A percentile compares a stretch with the other conserved stretches of the same genome.
phyloP scores from a whole-genome alignment of 179 eudicot species.

The Spergularia azorica region DNA sequence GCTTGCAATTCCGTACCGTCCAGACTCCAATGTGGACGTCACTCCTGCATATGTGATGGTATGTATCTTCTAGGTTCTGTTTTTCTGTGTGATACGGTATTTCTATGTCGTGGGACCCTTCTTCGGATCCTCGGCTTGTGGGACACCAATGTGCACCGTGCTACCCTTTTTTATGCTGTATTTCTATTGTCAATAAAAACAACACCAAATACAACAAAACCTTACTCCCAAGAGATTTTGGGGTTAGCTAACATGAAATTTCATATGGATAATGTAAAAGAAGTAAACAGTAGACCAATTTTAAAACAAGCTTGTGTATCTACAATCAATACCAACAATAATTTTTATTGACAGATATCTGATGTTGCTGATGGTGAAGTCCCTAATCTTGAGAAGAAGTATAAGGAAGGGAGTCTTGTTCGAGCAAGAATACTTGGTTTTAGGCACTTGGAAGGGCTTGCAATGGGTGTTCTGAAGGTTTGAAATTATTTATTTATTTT shows the following conservation, averaged over 20 bases:
- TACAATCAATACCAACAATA: conserved; percentile 13
- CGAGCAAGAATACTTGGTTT: conserved; percentile 90
- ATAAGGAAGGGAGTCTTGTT: conserved; percentile 73
- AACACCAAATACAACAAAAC: too few species aligned
- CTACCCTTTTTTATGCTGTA: not conserved
- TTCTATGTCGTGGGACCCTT: too few species aligned
- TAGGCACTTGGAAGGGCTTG: conserved; percentile 91
- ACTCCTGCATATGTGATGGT: conserved; percentile 90
- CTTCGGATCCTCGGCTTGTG: too few species aligned
- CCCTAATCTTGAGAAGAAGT: conserved; percentile 63
- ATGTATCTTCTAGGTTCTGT: conserved; percentile 35
- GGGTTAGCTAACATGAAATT: too few species aligned
- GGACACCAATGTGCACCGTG: too few species aligned
- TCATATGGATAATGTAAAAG: too few species aligned
- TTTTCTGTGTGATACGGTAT: conserved; percentile 1
- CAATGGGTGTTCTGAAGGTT: conserved; percentile 87
- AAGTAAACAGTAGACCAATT: too few species aligned
- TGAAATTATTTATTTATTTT: not conserved
- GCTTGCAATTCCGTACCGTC: conserved; percentile 73
- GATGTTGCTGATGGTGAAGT: conserved; percentile 87
- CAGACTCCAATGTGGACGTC: conserved; percentile 38
- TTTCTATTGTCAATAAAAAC: too few species aligned
- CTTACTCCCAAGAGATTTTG: too few species aligned
- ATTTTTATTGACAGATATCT: conserved; percentile 46
- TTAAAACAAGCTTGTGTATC: too few species aligned